A percentile compares a stretch with the other conserved stretches of the same genome.
Conservation (phyloP, 1,284 basidiomycete species). For the Sporisorium iseilematis-ciliati region DNA sequence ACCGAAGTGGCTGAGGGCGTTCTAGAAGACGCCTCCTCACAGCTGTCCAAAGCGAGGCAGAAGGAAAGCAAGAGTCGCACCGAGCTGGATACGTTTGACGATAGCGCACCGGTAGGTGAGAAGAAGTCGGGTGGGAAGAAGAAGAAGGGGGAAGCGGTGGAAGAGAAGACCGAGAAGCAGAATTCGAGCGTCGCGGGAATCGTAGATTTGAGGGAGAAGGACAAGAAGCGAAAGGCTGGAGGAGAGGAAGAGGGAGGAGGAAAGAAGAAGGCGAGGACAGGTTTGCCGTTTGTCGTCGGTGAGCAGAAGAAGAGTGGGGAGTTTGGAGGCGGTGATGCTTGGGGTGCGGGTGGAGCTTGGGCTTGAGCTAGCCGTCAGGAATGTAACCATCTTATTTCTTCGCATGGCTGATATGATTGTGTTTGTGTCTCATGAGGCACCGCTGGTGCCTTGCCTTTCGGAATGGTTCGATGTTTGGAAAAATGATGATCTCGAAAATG, state of each 20-base stretch:
- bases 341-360: slow-evolving; percentile 34
- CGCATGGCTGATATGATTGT: too few relatives aligned
- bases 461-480: too few relatives aligned
- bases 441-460: too few relatives aligned
- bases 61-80: slow-evolving; percentile 24
- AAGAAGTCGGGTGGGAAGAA: slow-evolving; percentile 4
- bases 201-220: slow-evolving; percentile 33
- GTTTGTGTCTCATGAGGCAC: too few relatives aligned
- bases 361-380: too few relatives aligned
- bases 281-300: slow-evolving; percentile 19
- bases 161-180: slow-evolving; percentile 16
- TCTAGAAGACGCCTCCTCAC: slow-evolving; percentile 28
- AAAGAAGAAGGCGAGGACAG: slow-evolving; percentile 26
- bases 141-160: slow-evolving; percentile 3
- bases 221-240: slow-evolving; percentile 16
- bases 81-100: slow-evolving; percentile 33
- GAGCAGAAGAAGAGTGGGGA: slow-evolving; percentile 1
- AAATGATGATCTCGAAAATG: too few relatives aligned
- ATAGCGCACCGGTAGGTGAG: neutral
- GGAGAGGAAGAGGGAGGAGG: neutral
- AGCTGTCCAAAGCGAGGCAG: slow-evolving; percentile 28
- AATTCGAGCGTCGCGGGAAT: slow-evolving; percentile 39
- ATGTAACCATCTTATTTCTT: too few relatives aligned
- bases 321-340: slow-evolving; percentile 40
- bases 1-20: slow-evolving; percentile 44